A percentile compares a stretch with the other conserved stretches of the same genome.
Evolutionary conservation across 2,329 filamentous ascomycete genomes (phyloP).

Genomic region (Diaporthe citriasiana): DNA sequence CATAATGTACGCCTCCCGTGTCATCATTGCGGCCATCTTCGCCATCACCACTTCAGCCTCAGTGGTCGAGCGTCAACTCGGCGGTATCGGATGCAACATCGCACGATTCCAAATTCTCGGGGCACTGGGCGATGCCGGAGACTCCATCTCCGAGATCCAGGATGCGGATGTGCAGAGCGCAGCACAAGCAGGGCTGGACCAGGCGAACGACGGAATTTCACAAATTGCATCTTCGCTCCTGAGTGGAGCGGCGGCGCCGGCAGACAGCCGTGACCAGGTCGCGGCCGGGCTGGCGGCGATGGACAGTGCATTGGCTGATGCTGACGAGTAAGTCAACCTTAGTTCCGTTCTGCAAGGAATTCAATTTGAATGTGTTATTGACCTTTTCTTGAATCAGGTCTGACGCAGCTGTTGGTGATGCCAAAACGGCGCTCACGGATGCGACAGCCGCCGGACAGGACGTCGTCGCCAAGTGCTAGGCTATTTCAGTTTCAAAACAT

Average conservation of each 20-base stretch:
- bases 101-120: slow-evolving; percentile 24
- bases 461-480: slow-evolving; percentile 31
- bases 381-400: slow-evolving; percentile 9
- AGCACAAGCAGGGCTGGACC: slow-evolving; percentile 30
- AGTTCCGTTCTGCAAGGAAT: neutral
- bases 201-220: slow-evolving; percentile 32
- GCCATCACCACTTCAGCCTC: slow-evolving; percentile 11
- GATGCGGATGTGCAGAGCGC: neutral
- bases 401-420: slow-evolving; percentile 33
- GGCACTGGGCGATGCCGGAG: slow-evolving; percentile 16
- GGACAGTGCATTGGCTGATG: slow-evolving; percentile 12
- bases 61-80: slow-evolving; percentile 25
- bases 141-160: slow-evolving; percentile 14
- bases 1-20: slow-evolving; percentile 23
- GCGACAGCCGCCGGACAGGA: slow-evolving; percentile 25
- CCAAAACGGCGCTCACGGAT: slow-evolving; percentile 2
- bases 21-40: slow-evolving; percentile 28
- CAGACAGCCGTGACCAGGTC: slow-evolving; percentile 12
- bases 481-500: neutral
- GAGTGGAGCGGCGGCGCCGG: slow-evolving; percentile 12
- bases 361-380: neutral
- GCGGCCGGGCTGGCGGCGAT: slow-evolving; percentile 29
- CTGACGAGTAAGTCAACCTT: slow-evolving; percentile 18
- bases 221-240: slow-evolving; percentile 14
- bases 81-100: slow-evolving; percentile 30